Base-by-base conservation (phyloP, 441 rosid genomes). In the Gossypium trilobum region DNA sequence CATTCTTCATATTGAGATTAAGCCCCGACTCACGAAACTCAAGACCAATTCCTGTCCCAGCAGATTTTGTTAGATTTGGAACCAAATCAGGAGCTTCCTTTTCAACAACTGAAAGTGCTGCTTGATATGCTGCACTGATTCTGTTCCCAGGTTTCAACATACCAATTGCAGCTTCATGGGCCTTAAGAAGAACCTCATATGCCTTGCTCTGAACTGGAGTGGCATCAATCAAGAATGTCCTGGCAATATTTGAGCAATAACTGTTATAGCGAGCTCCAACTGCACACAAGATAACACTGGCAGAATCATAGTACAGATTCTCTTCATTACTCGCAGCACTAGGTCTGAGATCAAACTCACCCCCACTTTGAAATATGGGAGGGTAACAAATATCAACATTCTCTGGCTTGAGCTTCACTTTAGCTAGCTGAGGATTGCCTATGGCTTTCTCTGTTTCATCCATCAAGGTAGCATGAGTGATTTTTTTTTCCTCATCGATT, bases 361-460 rank as follows among this genome's bases (percentile, higher is more conserved):
- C 91, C 27, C 94, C 94, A 74, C 94, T 89, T 70, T 87, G 94
- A 66, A 89, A 89, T 59, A 89, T 87, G 5, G 91, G 94, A 58
- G 89, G 90, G 62, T 87, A 89, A 74, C 94, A 89, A 25, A 89
- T 86, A 77, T 89, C 94, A 36, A 87, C 87, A 72, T 86, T 91
- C 48, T 85, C 96, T 22, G 90, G 84, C 83, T 72, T 91, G 75
- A 93, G 80, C 86, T 91, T 93, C 62, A 85, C 93, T 77, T 86
- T 82, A 55, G 91, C 91, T 72, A 78, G 89, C 5, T 91, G 75
- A n/a, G 98, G 98, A 57, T 89, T 88, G 69, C 82, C 8, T 51
- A 89, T 81, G 14, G 87, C 83, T 79, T 87, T 85, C 84, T 87
- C 87, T 8, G 90, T 77, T 65, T 86, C 89, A 69, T 86, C 90